Percentiles rank a stretch among this genome's conserved stretches.
Evolutionary conservation across 805 yeast genomes (phyloP).

Genomic region (Wickerhamomyces sydowiorum): DNA sequence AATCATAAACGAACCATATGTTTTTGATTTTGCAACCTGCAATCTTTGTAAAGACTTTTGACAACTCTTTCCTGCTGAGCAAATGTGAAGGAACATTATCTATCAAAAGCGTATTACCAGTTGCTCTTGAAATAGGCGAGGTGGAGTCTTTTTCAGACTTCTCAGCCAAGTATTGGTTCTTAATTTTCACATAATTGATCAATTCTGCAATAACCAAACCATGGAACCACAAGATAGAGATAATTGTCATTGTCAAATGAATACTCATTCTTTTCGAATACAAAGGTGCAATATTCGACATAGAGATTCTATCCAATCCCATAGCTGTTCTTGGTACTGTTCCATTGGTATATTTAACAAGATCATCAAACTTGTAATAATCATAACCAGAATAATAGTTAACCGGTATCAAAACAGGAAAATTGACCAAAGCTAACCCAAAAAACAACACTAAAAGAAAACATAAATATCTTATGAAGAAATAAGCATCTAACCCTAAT

Average conservation of each 20-base stretch:
- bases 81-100: slow-evolving; percentile 38
- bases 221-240: slow-evolving; percentile 54
- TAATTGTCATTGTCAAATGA: slow-evolving; percentile 56
- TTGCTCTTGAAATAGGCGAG: slow-evolving; percentile 15
- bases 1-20: slow-evolving; percentile 55
- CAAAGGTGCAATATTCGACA: slow-evolving; percentile 58
- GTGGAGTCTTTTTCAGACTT: slow-evolving; percentile 10
- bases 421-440: slow-evolving; percentile 45
- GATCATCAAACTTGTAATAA: slow-evolving; percentile 12
- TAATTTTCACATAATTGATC: slow-evolving; percentile 39
- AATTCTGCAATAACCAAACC: slow-evolving; percentile 52
- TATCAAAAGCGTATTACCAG: slow-evolving; percentile 32
- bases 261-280: slow-evolving; percentile 46
- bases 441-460: slow-evolving; percentile 46
- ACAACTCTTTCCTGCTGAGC: slow-evolving; percentile 17
- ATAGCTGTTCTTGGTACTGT: slow-evolving; percentile 15
- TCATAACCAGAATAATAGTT: slow-evolving; percentile 36
- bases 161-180: slow-evolving; percentile 36
- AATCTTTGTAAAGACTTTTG: slow-evolving; percentile 20
- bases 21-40: slow-evolving; percentile 44
- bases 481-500: slow-evolving; percentile 71
- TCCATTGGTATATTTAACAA: slow-evolving; percentile 18
- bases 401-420: slow-evolving; percentile 60
- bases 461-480: slow-evolving; percentile 57
- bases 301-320: slow-evolving; percentile 66